Evolutionary conservation across 2,329 filamentous ascomycete species (phyloP).

Genomic region (Aspergillus sp.): DNA sequence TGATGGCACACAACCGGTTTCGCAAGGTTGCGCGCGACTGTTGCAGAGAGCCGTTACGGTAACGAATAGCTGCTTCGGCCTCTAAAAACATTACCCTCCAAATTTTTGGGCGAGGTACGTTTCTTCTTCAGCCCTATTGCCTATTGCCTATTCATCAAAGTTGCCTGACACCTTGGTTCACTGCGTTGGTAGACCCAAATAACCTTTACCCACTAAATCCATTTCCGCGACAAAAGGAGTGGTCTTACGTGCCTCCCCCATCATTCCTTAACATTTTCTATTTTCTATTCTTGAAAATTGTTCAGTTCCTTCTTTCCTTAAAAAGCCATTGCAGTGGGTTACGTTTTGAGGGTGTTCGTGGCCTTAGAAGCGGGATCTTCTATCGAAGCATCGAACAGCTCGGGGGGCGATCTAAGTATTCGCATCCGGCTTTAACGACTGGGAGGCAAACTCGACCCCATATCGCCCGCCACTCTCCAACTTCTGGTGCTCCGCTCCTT

Average conservation of each 20-base stretch:
- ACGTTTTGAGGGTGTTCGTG: not conserved
- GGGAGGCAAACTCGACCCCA: constrained; percentile 3
- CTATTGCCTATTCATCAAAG: not conserved
- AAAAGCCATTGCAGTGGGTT: not conserved
- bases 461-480: constrained; percentile 4
- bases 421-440: not conserved
- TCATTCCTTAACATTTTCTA: not conserved
- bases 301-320: constrained; percentile 1
- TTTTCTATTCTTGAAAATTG: not conserved
- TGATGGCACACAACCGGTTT: constrained; percentile 21
- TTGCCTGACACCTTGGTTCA: not conserved
- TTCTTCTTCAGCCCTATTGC: not conserved
- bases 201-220: not conserved
- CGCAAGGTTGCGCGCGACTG: constrained; percentile 15
- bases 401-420: not conserved
- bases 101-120: not conserved
- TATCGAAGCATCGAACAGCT: constrained; percentile 7
- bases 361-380: constrained; percentile 23
- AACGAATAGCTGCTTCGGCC: constrained; percentile 8
- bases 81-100: not conserved
- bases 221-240: not conserved
- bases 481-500: not conserved
- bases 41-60: constrained; percentile 13
- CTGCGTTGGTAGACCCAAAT: not conserved
- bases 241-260: not conserved